Evolutionary conservation across 2,329 filamentous ascomycete genomes (phyloP).

Genomic region (Fusarium sulawesiense): DNA sequence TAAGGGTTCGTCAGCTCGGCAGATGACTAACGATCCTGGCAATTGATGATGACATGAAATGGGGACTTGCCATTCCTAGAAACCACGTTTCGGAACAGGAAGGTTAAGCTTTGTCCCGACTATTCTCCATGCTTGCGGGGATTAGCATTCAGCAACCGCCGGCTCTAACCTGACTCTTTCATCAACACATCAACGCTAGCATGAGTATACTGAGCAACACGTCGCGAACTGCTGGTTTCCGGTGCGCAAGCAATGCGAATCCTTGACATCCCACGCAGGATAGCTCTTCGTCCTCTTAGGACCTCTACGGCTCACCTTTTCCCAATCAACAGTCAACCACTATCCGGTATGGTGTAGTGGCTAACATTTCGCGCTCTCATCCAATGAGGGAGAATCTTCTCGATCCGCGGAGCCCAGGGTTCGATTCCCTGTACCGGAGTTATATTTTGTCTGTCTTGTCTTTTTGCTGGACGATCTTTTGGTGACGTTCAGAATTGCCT

Average conservation of each 20-base stretch:
- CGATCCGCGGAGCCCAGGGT: no score
- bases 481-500: not conserved
- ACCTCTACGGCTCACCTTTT: no score
- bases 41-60: not conserved
- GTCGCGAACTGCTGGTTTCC: no score
- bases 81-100: not conserved
- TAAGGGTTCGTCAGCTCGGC: not conserved
- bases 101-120: not conserved
- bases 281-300: not conserved
- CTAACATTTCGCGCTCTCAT: slow-evolving; percentile 50
- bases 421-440: slow-evolving; percentile 6
- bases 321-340: not conserved
- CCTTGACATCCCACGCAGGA: no score
- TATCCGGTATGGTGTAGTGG: slow-evolving; percentile 50
- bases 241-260: no score
- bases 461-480: not conserved
- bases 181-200: not conserved
- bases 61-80: not conserved
- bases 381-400: not conserved
- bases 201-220: not conserved
- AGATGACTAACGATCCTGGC: not conserved
- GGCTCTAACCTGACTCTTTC: not conserved
- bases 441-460: not conserved
- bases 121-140: not conserved
- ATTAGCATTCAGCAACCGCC: not conserved